Base-by-base conservation (phyloP, 495 filamentous ascomycete genomes). In the Trichoderma erinaceum region DNA sequence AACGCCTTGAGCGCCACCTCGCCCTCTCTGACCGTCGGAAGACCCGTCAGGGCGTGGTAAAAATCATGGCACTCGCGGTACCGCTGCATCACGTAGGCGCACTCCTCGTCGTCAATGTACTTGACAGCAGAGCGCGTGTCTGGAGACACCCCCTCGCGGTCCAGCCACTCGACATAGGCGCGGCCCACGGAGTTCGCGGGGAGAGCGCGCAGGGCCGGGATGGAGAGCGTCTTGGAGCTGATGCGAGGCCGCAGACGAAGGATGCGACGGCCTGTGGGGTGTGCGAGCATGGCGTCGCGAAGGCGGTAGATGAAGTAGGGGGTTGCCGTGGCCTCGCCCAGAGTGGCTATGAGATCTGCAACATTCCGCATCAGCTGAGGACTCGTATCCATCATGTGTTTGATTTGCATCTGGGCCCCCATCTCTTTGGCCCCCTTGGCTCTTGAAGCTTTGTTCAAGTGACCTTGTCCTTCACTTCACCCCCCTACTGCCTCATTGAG, bases 51-150 rank as follows among this genome's bases (percentile, higher is more conserved):
- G 0, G 96, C 95, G 78, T 99, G 95, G 81, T 96, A 98, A 83
- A 99, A 98, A 75, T 99, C 95, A 77, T 99, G 95, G 73, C 90
- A 95, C 78, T 99, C 96, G 63, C 95, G 87, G 78, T 99, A 99
- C 38, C 95, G 88, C 84, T 98, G 95, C 92, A 99, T 97, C 4
- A 98, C 95, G 77, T 98, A 99, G 23, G 95, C 95, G 75, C 92
- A 96, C 75, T 98, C 95, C 66, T 87, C 88, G 74, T 97, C 89
- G 75, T 97, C 94, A 66, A 99, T 92, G 78, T 96, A 97, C 56
- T 89, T 84, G 29, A 99, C 95, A 21, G 75, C 71, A 44, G 86
- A 80, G 12, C 96, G 87, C 32, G 96, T 97, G 77, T 98, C 96
- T 0, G 95, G 94, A 1, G 90, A 89, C 3, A 99, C 93, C 48